These are phyloP conservation scores for Adansonia grandidieri DNA, from an alignment of 441 rosid genomes.

Conservation along the genomic window DNA sequence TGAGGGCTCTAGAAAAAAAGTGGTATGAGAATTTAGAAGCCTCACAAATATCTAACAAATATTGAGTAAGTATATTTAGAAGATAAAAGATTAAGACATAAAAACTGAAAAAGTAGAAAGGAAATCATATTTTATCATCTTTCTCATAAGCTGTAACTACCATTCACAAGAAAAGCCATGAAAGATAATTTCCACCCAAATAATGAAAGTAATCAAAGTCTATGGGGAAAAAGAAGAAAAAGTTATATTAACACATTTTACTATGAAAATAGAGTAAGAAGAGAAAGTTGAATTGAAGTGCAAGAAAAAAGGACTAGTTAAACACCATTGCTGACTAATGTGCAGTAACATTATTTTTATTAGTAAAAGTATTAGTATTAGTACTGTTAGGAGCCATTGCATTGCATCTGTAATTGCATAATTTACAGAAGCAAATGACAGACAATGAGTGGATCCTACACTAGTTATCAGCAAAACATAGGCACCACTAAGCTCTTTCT, in stretches of 20 bases:
- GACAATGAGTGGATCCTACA: neutral
- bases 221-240: neutral
- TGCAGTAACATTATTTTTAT: neutral
- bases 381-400: neutral
- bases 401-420: neutral
- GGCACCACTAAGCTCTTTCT: neutral
- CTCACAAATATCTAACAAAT: too few relatives aligned
- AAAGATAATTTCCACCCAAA: neutral
- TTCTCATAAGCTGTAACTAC: neutral
- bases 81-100: too few relatives aligned
- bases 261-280: constrained; percentile 1
- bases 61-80: too few relatives aligned
- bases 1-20: too few relatives aligned
- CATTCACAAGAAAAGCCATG: neutral
- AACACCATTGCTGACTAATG: neutral
- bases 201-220: neutral
- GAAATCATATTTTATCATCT: neutral
- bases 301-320: neutral
- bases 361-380: neutral
- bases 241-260: neutral
- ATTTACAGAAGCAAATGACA: neutral
- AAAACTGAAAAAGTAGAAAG: neutral
- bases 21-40: too few relatives aligned
- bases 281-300: too few relatives aligned
- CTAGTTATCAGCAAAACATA: neutral